Conservation (phyloP, 441 rosid genomes). For the Pelargonium exstipulatum region DNA sequence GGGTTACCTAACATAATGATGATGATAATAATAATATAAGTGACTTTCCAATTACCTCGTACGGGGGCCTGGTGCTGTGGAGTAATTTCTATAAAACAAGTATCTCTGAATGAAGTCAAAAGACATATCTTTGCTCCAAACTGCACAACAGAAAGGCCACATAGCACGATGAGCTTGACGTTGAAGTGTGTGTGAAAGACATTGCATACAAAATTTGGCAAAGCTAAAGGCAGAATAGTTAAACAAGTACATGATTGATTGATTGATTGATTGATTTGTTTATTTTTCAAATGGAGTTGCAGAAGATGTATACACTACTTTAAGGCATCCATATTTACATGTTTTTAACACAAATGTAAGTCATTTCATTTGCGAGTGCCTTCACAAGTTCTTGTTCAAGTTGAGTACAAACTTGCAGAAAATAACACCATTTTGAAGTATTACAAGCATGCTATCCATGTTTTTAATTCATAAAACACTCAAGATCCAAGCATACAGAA, state of each 20-base stretch:
- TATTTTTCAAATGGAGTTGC: background rate
- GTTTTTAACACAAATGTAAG: background rate
- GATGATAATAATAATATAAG: too few species aligned
- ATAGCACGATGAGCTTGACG: constrained; percentile 8
- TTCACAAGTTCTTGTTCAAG: constrained; percentile 1
- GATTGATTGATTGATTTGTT: background rate
- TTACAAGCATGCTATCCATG: background rate
- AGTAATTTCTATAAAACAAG: constrained; percentile 77
- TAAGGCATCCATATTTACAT: background rate
- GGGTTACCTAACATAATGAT: too few species aligned
- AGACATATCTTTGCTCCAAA: constrained; percentile 89
- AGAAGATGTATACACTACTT: background rate
- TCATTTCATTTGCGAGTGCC: background rate
- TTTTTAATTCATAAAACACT: background rate
- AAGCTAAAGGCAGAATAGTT: constrained; percentile 4
- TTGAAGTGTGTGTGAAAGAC: background rate
- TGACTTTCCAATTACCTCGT: constrained; percentile 39
- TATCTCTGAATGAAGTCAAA: constrained; percentile 87
- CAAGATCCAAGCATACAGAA: background rate
- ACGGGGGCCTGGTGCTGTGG: constrained; percentile 63
- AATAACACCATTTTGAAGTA: background rate
- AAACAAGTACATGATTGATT: background rate
- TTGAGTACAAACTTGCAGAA: constrained; percentile 1
- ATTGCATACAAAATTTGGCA: background rate
- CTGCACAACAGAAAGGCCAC: constrained; percentile 37